Conservation (phyloP, 371 early-diverging fungal genomes). For the Chytridiales sp. region DNA sequence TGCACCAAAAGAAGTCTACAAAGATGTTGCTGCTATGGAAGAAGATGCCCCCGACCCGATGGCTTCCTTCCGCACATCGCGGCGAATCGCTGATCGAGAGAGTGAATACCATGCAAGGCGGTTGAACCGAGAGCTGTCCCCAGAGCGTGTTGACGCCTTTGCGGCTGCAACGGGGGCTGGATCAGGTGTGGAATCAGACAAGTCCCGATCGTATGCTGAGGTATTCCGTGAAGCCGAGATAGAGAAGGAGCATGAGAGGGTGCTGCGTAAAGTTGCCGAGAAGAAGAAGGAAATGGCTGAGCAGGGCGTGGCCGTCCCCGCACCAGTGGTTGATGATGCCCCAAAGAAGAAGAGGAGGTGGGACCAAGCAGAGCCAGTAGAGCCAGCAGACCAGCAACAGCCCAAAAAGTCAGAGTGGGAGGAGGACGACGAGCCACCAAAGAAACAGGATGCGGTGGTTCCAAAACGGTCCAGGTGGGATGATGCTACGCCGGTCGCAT, state of each 20-base stretch:
- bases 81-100: constrained; percentile 79
- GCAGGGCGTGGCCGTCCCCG: constrained; percentile 29
- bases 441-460: too few relatives aligned
- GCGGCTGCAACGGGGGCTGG: constrained; percentile 37
- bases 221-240: constrained; percentile 84
- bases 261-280: constrained; percentile 70
- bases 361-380: constrained; percentile 80
- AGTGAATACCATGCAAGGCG: constrained; percentile 80
- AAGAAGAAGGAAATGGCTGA: constrained; percentile 61
- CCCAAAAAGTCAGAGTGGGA: constrained; percentile 63
- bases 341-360: constrained; percentile 73
- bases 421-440: constrained; percentile 59
- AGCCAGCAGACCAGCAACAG: constrained; percentile 27
- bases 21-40: constrained; percentile 53
- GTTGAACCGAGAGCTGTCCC: constrained; percentile 78
- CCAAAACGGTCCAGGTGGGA: constrained; percentile 70
- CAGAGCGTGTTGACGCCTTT: constrained; percentile 85
- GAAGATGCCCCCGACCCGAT: constrained; percentile 67
- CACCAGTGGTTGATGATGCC: constrained; percentile 26
- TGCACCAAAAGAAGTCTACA: constrained; percentile 75
- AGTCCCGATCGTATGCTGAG: constrained; percentile 76
- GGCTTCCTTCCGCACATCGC: constrained; percentile 53
- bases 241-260: constrained; percentile 74
- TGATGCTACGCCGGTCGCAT: constrained; percentile 62
- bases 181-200: constrained; percentile 30